Percentiles rank a stretch among this genome's conserved stretches.
Evolutionary conservation across 1,284 basidiomycete genomes (phyloP).

Genomic region (Ceraceosorus guamensis): DNA sequence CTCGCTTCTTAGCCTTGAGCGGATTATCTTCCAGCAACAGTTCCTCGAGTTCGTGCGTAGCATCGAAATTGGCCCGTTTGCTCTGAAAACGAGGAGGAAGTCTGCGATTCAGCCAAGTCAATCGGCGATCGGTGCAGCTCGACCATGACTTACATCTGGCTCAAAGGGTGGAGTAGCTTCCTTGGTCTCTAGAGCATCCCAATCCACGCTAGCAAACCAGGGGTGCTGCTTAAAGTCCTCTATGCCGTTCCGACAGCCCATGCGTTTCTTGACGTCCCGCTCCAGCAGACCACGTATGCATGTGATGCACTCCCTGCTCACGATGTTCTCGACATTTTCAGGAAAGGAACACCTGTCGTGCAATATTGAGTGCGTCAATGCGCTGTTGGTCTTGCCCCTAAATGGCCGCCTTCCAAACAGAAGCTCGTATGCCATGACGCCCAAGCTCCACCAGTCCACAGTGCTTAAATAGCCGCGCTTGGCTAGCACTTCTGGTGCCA

Average conservation of each 20-base stretch:
- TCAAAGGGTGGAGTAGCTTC: constrained; percentile 75
- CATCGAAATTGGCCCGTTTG: constrained; percentile 94
- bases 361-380: constrained; percentile 36
- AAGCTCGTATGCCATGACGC: constrained; percentile 38
- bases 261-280: constrained; percentile 69
- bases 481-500: constrained; percentile 54
- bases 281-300: constrained; percentile 58
- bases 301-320: constrained; percentile 24
- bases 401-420: constrained; percentile 40
- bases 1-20: constrained; percentile 84
- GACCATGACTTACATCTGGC: constrained; percentile 65
- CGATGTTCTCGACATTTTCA: constrained; percentile 38
- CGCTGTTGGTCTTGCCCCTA: constrained; percentile 40
- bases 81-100: constrained; percentile 56
- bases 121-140: constrained; percentile 2
- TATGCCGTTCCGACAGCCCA: constrained; percentile 71
- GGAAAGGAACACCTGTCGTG: constrained; percentile 38
- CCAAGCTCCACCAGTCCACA: constrained; percentile 43
- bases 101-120: background rate
- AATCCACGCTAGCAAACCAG: constrained; percentile 81
- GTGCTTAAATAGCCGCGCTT: constrained; percentile 39
- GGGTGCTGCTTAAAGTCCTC: constrained; percentile 62
- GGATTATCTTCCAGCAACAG: constrained; percentile 92
- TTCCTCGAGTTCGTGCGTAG: constrained; percentile 96
- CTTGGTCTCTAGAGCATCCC: constrained; percentile 70